phyloP scores from a whole-genome alignment of 164 flowering plant genomes.

The Annona squamosa region DNA sequence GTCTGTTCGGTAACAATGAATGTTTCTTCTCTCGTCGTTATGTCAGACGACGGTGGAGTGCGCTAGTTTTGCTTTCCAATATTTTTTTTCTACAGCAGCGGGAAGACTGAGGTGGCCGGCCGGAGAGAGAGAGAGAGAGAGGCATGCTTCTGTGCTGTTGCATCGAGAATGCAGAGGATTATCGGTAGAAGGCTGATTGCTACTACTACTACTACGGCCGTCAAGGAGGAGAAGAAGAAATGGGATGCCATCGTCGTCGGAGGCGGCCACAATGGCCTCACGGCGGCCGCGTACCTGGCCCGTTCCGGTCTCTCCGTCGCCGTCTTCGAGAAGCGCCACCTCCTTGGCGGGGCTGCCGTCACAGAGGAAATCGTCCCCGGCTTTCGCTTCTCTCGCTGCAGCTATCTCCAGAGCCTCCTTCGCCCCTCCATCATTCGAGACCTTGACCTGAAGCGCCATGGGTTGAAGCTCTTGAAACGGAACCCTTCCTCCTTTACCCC shows the following conservation, averaged over 20 bases:
- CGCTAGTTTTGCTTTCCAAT: too few relatives aligned
- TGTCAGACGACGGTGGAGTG: too few relatives aligned
- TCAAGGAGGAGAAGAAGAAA: slow-evolving; percentile 16
- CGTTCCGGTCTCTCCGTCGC: slow-evolving; percentile 91
- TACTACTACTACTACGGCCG: neutral
- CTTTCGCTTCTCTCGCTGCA: slow-evolving; percentile 92
- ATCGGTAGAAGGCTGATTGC: neutral
- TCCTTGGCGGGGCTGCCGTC: slow-evolving; percentile 92
- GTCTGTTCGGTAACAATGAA: too few relatives aligned
- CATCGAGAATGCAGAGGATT: neutral
- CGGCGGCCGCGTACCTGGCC: slow-evolving; percentile 88
- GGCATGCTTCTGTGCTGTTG: neutral
- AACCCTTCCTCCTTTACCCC: slow-evolving; percentile 93
- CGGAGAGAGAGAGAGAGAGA: neutral
- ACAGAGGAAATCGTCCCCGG: slow-evolving; percentile 92
- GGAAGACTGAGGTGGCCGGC: neutral
- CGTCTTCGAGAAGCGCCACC: slow-evolving; percentile 86
- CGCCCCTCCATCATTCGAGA: slow-evolving; percentile 87
- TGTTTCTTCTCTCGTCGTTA: too few relatives aligned
- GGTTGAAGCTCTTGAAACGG: slow-evolving; percentile 75
- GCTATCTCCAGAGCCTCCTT: slow-evolving; percentile 95
- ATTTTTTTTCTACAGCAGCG: too few relatives aligned
- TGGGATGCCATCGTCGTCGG: slow-evolving; percentile 93
- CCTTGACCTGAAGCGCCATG: slow-evolving; percentile 68
- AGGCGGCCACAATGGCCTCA: slow-evolving; percentile 94